Conservation (phyloP, 306 rosid genomes). For the Lablab purpureus region DNA sequence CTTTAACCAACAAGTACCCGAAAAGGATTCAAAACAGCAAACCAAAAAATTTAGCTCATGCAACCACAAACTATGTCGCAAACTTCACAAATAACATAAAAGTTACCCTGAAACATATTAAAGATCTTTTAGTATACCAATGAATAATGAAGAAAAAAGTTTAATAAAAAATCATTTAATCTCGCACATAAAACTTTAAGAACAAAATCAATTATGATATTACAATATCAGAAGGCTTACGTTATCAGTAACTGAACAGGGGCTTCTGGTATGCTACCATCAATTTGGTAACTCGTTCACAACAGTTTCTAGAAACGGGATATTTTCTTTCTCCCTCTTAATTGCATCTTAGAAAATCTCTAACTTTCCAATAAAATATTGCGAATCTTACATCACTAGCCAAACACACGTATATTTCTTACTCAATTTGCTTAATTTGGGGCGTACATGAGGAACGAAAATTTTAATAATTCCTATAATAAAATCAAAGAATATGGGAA, state of each 20-base stretch:
- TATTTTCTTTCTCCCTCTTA: slow-evolving; percentile 4
- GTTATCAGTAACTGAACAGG: slow-evolving; percentile 26
- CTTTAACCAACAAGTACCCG: slow-evolving; percentile 17
- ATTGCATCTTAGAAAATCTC: slow-evolving; percentile 9
- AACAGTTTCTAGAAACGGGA: not conserved
- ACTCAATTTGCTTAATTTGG: slow-evolving; percentile 26
- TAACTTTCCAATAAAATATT: slow-evolving; percentile 19
- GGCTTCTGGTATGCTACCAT: slow-evolving; percentile 34
- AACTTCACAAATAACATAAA: not conserved
- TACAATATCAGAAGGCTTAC: slow-evolving; percentile 42
- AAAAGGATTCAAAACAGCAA: not conserved
- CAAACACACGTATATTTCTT: slow-evolving; percentile 40
- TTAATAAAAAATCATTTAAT: not conserved
- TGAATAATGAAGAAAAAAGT: not conserved
- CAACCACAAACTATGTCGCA: not conserved
- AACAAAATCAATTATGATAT: slow-evolving; percentile 20
- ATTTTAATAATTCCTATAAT: slow-evolving; percentile 19
- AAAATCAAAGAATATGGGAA: slow-evolving; percentile 38
- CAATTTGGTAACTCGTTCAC: slow-evolving; percentile 26
- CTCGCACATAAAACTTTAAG: slow-evolving; percentile 12
- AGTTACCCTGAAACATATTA: not conserved
- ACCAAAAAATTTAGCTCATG: not conserved
- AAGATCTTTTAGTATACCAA: slow-evolving; percentile 19
- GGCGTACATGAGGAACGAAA: slow-evolving; percentile 8
- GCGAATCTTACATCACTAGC: slow-evolving; percentile 34